These are phyloP conservation scores for Leccinum proliferum DNA, from an alignment of 1,284 basidiomycete species.

Conservation along the genomic window DNA sequence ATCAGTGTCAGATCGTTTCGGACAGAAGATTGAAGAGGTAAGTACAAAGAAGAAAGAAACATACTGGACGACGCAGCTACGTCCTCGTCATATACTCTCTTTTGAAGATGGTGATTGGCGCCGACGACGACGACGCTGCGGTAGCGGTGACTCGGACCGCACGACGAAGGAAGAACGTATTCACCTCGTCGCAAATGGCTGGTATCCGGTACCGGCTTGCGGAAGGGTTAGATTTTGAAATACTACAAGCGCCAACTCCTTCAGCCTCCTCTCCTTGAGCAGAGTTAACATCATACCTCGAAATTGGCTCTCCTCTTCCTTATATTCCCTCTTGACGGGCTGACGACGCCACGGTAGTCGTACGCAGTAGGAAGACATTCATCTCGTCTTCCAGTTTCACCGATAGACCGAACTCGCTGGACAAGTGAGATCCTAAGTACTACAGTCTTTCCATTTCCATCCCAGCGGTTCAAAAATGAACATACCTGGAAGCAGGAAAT, in stretches of 20 bases:
- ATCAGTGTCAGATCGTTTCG: background rate
- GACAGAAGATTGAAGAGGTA: background rate
- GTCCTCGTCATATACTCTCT: background rate
- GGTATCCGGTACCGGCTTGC: background rate
- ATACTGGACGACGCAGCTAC: slow-evolving; percentile 3
- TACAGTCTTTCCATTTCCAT: background rate
- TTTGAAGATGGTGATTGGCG: background rate
- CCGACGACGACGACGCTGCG: background rate
- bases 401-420: background rate
- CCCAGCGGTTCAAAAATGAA: background rate
- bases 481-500: background rate
- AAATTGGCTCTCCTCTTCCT: background rate
- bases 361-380: background rate
- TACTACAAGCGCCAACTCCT: background rate
- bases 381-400: background rate
- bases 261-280: background rate
- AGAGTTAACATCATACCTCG: background rate
- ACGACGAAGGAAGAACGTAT: background rate
- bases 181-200: background rate
- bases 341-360: no score
- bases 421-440: background rate
- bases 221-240: background rate
- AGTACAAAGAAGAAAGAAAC: slow-evolving; percentile 18
- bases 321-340: background rate
- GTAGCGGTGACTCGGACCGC: background rate